Evolutionary conservation across 768 basidiomycete genomes (phyloP), one percentile per base, ranked within the genome.

Genomic region (Russula virescens): DNA sequence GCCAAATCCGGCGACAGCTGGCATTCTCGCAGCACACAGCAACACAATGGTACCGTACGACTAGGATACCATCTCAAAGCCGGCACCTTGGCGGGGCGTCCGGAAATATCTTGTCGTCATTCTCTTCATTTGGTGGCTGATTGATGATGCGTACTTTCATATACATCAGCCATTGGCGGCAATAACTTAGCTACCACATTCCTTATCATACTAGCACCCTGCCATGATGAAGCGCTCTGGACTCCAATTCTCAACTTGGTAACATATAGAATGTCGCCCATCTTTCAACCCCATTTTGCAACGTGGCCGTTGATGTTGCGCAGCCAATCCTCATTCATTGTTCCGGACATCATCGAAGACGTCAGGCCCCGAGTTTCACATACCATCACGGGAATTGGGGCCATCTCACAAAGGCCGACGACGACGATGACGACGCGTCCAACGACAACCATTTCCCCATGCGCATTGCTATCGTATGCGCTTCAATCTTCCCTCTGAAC

Each of bases 41-140:
- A 26, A n/a, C n/a, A n/a, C n/a, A n/a, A n/a, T n/a, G n/a, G n/a
- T n/a, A n/a, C n/a, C n/a, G n/a, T 11, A 11, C 1, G 16, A 55
- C 54, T 35, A 40, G 8, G 14, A 40, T 6, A 40, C 14, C 3
- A 16, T 49, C 43, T 38, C 8, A 5, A 56, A 45, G 31, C 61
- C 61, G 49, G 49, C 21, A 45, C 34, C 10, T 57, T 62, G 61
- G 61, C 61, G 49, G 18, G 19, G 34, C 5, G 3, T 18, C 42
- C 40, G 23, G 51, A 38, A 23, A 52, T 58, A 46, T 14, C 55
- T 52, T 58, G 61, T 62, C 61, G 61, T 62, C 61, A 62, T 58
- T 34, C 43, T 25, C 16, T 19, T 25, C 40, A 52, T 47, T 58
- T 40, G 49, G 55, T 58, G 55, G 61, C 55, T 62, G 55, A 51